These are phyloP conservation scores for Thuidium tamariscinum DNA, from an alignment of 225 moss, liverwort and hornwort species.

Conservation along the genomic window DNA sequence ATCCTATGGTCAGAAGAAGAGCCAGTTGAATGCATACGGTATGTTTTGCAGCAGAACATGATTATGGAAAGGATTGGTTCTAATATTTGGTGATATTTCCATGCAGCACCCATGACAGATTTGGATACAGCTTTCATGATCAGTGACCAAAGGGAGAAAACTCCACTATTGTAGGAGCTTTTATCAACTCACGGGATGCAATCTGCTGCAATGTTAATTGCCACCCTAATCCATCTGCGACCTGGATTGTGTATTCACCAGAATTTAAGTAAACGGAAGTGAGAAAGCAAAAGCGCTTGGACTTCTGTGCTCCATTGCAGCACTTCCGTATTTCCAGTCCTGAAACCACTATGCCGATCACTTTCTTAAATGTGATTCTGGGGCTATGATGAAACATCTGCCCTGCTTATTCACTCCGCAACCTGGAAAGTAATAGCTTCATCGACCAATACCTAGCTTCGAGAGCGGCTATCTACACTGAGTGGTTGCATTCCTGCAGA, in stretches of 20 bases:
- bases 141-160: conserved; percentile 26
- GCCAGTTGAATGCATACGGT: conserved; percentile 4
- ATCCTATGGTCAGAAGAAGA: not conserved
- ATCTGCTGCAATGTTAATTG: not conserved
- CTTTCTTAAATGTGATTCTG: not conserved
- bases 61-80: not conserved
- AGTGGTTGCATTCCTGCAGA: not conserved
- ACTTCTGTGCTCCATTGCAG: conserved; percentile 2
- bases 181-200: not conserved
- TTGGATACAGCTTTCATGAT: conserved; percentile 47
- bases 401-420: not conserved
- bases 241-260: not conserved
- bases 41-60: not conserved
- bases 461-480: not conserved
- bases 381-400: not conserved
- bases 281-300: not conserved
- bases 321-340: not conserved
- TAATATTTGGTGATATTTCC: conserved; percentile 10
- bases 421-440: conserved; percentile 3
- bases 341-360: not conserved
- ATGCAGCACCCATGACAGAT: conserved; percentile 53
- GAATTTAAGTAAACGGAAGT: not conserved
- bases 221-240: not conserved
- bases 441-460: not conserved
- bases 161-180: conserved; percentile 11